phyloP scores from a whole-genome alignment of 2,329 filamentous ascomycete genomes.

The Chrysoporthe cubensis region DNA sequence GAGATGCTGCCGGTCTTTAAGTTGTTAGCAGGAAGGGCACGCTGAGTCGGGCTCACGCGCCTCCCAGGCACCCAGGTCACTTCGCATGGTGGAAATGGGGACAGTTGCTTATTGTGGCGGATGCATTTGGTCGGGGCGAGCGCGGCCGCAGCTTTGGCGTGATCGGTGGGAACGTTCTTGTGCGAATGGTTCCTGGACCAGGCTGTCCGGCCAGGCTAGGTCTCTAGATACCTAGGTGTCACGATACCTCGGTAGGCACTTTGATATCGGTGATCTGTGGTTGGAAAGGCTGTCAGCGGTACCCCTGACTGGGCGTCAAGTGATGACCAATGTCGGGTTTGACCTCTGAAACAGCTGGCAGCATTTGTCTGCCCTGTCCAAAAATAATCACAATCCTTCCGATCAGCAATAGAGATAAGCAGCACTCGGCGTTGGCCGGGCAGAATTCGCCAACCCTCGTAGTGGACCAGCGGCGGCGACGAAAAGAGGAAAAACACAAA shows the following conservation, averaged over 20 bases:
- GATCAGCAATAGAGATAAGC: neutral
- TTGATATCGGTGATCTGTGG: slow-evolving; percentile 19
- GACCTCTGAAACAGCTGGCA: slow-evolving; percentile 26
- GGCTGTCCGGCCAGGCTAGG: neutral
- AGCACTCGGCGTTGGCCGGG: neutral
- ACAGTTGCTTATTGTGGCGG: slow-evolving; percentile 2
- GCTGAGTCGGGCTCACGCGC: no score
- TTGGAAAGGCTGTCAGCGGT: slow-evolving; percentile 18
- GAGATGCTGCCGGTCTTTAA: neutral
- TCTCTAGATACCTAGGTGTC: neutral
- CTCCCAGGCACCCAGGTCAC: neutral
- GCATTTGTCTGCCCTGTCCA: slow-evolving; percentile 19
- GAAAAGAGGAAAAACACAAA: neutral
- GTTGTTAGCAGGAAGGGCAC: neutral
- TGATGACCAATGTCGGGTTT: slow-evolving; percentile 25
- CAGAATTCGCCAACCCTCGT: neutral
- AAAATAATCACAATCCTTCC: slow-evolving; percentile 10
- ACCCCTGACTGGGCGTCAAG: slow-evolving; percentile 21
- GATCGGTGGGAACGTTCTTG: neutral
- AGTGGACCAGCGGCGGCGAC: neutral
- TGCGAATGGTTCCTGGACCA: neutral
- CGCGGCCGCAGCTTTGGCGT: neutral
- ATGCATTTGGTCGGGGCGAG: neutral
- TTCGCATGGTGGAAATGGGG: neutral
- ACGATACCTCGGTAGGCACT: neutral